Base-by-base conservation (phyloP, 1,284 basidiomycete species). In the Sphagnurus paluster region DNA sequence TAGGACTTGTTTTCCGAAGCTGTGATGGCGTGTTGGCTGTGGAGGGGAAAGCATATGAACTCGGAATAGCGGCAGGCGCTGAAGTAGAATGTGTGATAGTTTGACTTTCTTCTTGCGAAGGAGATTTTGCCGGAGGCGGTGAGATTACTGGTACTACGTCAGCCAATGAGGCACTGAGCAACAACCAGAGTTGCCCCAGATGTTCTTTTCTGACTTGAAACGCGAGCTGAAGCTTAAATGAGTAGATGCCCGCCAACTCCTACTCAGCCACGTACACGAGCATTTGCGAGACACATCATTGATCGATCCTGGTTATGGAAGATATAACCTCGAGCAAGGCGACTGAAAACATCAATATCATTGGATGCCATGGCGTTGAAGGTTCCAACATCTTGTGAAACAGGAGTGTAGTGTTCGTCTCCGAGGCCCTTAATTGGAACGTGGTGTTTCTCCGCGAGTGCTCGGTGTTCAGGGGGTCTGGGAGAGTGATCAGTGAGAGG, bases 121-220 rank as follows among this genome's bases (percentile, higher is more conserved):
- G 48, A 19, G 47, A 33, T 38, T 56, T 49, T 66, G 66, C 56
- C 4, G 64, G 61, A 30, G 62, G 58, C n/a, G 44, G n/a, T n/a
- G n/a, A n/a, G n/a, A n/a, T 37, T 16, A 59, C 55, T 6, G 75
- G 74, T 6, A 75, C 53, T 28, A 79, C 55, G 38, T 83, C 71
- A 0, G 66, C 71, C 16, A 91, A 66, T 2, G 86, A 70, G 5
- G 78, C 77, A 11, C 72, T 73, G 10, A 93, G 63, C 5, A 90
- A 67, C 11, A 80, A 56, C 90, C 90, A 93, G 1, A 77, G 72
- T 55, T 89, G 80, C 0, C 83, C 83, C 4, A 80, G 79, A 13
- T 80, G 73, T n/a, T 72, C 60, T 54, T 81, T 75, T 16, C 80
- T 82, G 17, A 74, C 83, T 39, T 79, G 67, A 20, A 80, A 64